Percentiles rank a stretch among this genome's conserved stretches.
These are phyloP conservation scores for Xylariaceae sp. DNA, from an alignment of 2,329 filamentous ascomycete species.

Conservation along the genomic window DNA sequence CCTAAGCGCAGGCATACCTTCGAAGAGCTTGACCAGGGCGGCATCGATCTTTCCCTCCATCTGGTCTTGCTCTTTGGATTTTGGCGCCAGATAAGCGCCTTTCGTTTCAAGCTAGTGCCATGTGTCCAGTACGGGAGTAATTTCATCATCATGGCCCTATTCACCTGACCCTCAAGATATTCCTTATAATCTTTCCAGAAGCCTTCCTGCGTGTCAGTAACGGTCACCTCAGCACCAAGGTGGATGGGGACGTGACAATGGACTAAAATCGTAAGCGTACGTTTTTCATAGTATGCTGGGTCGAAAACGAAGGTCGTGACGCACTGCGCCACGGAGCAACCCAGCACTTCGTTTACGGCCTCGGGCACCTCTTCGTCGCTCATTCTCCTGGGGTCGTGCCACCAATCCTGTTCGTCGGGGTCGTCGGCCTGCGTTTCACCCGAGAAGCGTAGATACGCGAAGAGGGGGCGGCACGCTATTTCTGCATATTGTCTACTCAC, in stretches of 20 bases:
- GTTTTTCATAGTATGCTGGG: conserved; percentile 14
- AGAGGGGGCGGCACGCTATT: conserved; percentile 11
- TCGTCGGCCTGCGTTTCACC: conserved; percentile 7
- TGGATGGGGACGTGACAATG: too few relatives aligned
- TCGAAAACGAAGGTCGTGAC: conserved; percentile 13
- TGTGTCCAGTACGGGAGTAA: too few relatives aligned
- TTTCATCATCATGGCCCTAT: conserved; percentile 11
- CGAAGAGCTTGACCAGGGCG: conserved; percentile 10
- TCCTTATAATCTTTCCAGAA: conserved; percentile 14
- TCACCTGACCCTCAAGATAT: conserved; percentile 6
- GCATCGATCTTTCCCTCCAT: conserved; percentile 3
- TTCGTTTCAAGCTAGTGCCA: too few relatives aligned
- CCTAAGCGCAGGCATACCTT: conserved; percentile 2
- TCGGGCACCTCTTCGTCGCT: conserved; percentile 4
- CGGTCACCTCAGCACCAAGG: too few relatives aligned
- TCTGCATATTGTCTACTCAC: conserved; percentile 11
- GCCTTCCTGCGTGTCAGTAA: neutral
- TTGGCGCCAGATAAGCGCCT: too few relatives aligned
- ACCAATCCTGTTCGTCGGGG: conserved; percentile 3
- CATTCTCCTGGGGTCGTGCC: conserved; percentile 10
- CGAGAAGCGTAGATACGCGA: conserved; percentile 12
- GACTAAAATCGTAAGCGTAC: neutral
- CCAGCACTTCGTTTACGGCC: conserved; percentile 14
- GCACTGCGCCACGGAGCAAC: conserved; percentile 4
- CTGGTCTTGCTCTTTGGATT: conserved; percentile 2